phyloP scores from a whole-genome alignment of 495 filamentous ascomycete genomes.

The Lasiosphaeris hirsuta region DNA sequence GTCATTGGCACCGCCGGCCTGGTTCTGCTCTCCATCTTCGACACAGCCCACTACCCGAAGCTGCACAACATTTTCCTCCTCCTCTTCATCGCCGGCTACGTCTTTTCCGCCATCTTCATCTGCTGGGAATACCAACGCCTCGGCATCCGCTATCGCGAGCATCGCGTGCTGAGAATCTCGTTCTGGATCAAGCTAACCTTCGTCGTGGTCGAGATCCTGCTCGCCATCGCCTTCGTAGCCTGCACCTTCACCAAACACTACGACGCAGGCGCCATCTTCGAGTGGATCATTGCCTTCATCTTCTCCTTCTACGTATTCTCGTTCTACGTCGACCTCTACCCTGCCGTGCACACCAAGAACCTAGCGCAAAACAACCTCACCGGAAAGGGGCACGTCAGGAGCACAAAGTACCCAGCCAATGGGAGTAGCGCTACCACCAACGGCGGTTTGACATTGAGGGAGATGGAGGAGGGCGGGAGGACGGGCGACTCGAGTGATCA shows the following conservation, averaged over 20 bases:
- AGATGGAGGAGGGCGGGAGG: constrained; percentile 4
- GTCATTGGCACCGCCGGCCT: constrained; percentile 73
- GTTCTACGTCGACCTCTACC: constrained; percentile 84
- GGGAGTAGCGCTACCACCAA: background rate
- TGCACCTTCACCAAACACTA: constrained; percentile 39
- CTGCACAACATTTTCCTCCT: constrained; percentile 75
- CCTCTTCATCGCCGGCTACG: constrained; percentile 81
- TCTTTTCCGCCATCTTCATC: constrained; percentile 77
- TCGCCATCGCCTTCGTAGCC: constrained; percentile 64
- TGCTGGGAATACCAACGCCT: constrained; percentile 86
- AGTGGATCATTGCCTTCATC: constrained; percentile 82
- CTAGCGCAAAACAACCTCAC: background rate
- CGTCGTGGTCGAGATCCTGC: constrained; percentile 70
- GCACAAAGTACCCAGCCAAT: background rate
- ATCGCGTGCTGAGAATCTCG: constrained; percentile 65
- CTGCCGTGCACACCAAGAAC: constrained; percentile 64
- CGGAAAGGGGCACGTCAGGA: too few species aligned
- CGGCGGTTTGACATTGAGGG: background rate
- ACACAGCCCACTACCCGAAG: constrained; percentile 62
- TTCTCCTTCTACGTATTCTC: constrained; percentile 89
- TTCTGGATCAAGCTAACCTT: constrained; percentile 83
- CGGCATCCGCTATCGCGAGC: constrained; percentile 63
- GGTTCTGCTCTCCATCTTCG: constrained; percentile 80
- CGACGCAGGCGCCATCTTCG: constrained; percentile 58
- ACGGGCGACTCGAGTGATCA: background rate